Percentiles rank a stretch among this genome's conserved stretches.
Evolutionary conservation across 371 early-diverging fungal genomes (phyloP).

Genomic region (Fennellomyces sp.): DNA sequence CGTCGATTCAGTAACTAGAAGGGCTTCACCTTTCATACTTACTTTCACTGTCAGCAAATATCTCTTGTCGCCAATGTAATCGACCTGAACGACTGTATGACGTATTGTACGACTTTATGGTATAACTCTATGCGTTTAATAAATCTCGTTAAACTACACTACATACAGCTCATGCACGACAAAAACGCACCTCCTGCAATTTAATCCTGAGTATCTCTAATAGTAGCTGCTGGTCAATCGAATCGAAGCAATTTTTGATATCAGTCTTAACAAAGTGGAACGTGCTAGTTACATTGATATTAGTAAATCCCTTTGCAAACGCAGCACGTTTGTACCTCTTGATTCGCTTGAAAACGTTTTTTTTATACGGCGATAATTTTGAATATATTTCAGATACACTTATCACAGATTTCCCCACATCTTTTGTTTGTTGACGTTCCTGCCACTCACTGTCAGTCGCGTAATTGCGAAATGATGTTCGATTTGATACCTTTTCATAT

Average conservation of each 20-base stretch:
- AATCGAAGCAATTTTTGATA: constrained; percentile 77
- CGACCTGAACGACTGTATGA: neutral
- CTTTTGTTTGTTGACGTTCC: neutral
- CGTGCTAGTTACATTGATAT: neutral
- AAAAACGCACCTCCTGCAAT: constrained; percentile 44
- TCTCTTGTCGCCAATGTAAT: neutral
- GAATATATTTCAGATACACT: neutral
- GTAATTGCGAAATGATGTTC: too few relatives aligned
- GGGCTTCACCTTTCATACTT: neutral
- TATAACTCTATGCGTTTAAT: neutral
- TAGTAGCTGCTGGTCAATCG: constrained; percentile 72
- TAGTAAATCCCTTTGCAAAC: neutral
- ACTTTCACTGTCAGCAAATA: neutral
- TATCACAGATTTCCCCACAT: neutral
- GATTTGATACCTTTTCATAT: too few relatives aligned
- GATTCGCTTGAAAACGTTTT: neutral
- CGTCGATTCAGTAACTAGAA: neutral
- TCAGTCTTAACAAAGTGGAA: constrained; percentile 86
- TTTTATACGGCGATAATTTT: neutral
- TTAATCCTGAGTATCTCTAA: constrained; percentile 57
- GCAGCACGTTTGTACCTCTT: neutral
- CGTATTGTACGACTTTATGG: neutral
- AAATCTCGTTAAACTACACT: neutral
- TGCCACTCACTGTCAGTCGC: too few relatives aligned
- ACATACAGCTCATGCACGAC: neutral